Evolutionary conservation across 2,329 filamentous ascomycete species (phyloP), one percentile per base, ranked within the genome.

Genomic region (Microascus cirrosus): DNA sequence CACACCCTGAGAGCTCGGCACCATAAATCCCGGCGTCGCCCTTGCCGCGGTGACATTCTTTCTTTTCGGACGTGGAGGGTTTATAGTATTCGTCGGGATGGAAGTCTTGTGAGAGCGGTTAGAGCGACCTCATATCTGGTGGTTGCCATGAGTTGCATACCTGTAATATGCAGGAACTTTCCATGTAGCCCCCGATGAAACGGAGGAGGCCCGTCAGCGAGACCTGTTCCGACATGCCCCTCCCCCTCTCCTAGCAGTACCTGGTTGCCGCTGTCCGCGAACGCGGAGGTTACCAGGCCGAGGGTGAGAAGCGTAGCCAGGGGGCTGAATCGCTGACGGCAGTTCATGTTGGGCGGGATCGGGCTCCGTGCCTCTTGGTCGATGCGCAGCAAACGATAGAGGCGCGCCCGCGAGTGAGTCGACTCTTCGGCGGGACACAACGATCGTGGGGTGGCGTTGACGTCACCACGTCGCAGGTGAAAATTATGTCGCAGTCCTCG

Each of bases 81-180:
- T 90, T 86, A 78, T 96, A 99, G 72, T 89, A 89, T 51, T 83
- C 82, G 70, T 99, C 94, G 53, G 91, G 90, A 67, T 99, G 94
- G 65, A 97, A 81, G 73, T 99, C 94, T 96, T 64, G 57, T 34
- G 55, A 36, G 51, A 62, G 57, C 2, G 20, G 55, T 53, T 50
- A 60, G 57, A 53, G 12, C 22, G 20, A 20, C 10, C 8, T 4
- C 5, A 24, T 7, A 6, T 15, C 5, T 20, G 24, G n/a, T 7
- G 10, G 2, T 59, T 60, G 61, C 55, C 54, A 54, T 22, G 28
- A 62, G 35, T 32, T 42, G 11, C 78, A 61, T 75, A 93, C 90
- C 91, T 73, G 90, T 94, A 64, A 95, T 89, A 72, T 95, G 90
- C 67, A 95, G 78, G 74, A 95, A 95, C 68, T 82, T 83, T 62